A percentile compares a stretch with the other conserved stretches of the same genome.
Evolutionary conservation across 306 rosid species (phyloP).

Genomic region (Vigna radiata): DNA sequence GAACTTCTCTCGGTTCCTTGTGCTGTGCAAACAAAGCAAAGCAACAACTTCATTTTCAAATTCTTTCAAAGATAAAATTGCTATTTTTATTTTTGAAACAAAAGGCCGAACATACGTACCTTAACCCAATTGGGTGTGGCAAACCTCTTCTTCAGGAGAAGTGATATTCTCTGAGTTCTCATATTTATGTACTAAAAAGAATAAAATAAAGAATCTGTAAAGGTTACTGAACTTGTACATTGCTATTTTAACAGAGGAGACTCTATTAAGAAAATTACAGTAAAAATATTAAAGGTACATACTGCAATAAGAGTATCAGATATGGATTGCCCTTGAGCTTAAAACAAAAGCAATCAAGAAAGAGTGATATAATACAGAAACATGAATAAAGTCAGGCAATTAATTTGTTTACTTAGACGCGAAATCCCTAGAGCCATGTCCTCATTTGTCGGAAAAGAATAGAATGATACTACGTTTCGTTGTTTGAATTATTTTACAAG

Average conservation of each 20-base stretch:
- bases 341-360: neutral
- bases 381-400: neutral
- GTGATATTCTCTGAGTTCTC: constrained; percentile 78
- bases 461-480: neutral
- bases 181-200: constrained; percentile 74
- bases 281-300: neutral
- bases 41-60: constrained; percentile 29
- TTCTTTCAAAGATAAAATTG: constrained; percentile 25
- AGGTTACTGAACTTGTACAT: constrained; percentile 17
- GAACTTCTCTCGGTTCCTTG: constrained; percentile 98
- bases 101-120: constrained; percentile 57
- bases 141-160: constrained; percentile 84
- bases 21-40: constrained; percentile 66
- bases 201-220: constrained; percentile 32
- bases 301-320: neutral
- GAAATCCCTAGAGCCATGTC: neutral
- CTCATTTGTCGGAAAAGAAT: neutral
- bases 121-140: constrained; percentile 88
- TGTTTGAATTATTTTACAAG: neutral
- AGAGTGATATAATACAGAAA: neutral
- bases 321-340: neutral
- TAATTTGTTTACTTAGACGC: neutral
- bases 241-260: neutral
- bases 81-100: constrained; percentile 15
- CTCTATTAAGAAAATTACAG: neutral